Evolutionary conservation across 2,329 filamentous ascomycete species (phyloP), one percentile per base, ranked within the genome.

Genomic region (Anisogramma anomala): DNA sequence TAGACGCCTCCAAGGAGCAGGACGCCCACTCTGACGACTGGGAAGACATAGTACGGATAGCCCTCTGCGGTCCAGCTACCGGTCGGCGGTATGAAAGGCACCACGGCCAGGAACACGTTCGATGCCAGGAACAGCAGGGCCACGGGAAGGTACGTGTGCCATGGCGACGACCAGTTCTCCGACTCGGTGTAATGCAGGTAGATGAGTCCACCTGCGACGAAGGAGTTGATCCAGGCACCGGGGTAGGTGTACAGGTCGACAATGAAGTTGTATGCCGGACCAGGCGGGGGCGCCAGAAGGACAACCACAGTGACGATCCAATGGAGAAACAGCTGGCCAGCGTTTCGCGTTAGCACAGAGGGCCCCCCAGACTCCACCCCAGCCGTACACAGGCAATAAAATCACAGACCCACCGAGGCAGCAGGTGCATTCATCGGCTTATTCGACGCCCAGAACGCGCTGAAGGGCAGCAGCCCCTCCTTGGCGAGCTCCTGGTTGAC

Each of bases 241-340:
- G 71, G 69, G 42, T 74, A 74, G 0, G 68, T 70, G 7, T 66
- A 70, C 34, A 79, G 55, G 47, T 75, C 71, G 36, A 74, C 65
- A 30, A 79, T 69, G 51, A 84, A 84, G 57, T 78, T 79, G 57
- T 83, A 83, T 0, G 79, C 78, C 13, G 78, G 70, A 0, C 79
- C 79, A 0, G 77, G 72, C 0, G 80, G 80, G 1, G 79, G 79
- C 0, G 77, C 79, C 3, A 82, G 56, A 23, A 84, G 68, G 10
- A 83, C 68, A 33, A 84, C 68, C 43, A 79, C 64, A 0, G 77
- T 79, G 3, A 82, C 67, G 13, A 79, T 52, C 70, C 75, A 83
- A 55, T 83, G 79, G 15, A 82, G 65, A 49, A 82, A 73, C 7
- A 78, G 59, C 52, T 55, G 17, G 10, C 1, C 6, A 11, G 10